Evolutionary conservation across 163 green algal genomes (phyloP).

Genomic region (Chloromonas sp.): DNA sequence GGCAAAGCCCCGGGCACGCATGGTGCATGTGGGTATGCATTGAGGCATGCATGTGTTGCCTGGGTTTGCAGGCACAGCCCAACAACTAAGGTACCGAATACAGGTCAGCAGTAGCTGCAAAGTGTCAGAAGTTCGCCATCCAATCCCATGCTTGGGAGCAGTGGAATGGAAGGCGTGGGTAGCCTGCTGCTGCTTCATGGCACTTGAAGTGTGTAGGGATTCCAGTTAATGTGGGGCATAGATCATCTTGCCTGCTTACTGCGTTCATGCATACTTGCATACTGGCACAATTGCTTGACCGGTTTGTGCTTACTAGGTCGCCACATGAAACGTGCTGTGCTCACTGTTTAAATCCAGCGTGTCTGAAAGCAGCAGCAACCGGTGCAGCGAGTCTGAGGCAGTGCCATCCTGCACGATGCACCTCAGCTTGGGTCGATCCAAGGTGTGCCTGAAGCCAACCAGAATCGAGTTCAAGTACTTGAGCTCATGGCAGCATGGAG

Average conservation of each 20-base stretch:
- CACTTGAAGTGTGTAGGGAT: no score
- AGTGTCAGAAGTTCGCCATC: no score
- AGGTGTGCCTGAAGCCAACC: conserved; percentile 43
- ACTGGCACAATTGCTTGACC: not conserved
- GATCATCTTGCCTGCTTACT: not conserved
- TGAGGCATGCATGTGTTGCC: not conserved
- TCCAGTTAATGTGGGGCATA: no score
- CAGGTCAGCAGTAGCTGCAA: no score
- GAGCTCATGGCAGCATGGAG: not conserved
- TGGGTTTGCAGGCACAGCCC: not conserved
- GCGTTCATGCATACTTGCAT: not conserved
- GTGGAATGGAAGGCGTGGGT: no score
- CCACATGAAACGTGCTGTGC: conserved; percentile 18
- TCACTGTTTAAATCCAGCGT: no score
- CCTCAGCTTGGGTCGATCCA: conserved; percentile 61
- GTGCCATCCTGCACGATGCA: conserved; percentile 54
- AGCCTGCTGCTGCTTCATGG: no score
- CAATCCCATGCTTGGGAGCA: no score
- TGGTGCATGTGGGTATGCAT: not conserved
- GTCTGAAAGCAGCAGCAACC: conserved; percentile 59
- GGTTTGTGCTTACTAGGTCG: not conserved
- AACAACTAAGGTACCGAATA: not conserved
- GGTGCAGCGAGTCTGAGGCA: conserved; percentile 15
- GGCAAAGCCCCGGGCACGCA: not conserved
- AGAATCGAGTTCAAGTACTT: not conserved